phyloP scores from a whole-genome alignment of 208 protist genomes.

The Wallacemonas sp. region DNA sequence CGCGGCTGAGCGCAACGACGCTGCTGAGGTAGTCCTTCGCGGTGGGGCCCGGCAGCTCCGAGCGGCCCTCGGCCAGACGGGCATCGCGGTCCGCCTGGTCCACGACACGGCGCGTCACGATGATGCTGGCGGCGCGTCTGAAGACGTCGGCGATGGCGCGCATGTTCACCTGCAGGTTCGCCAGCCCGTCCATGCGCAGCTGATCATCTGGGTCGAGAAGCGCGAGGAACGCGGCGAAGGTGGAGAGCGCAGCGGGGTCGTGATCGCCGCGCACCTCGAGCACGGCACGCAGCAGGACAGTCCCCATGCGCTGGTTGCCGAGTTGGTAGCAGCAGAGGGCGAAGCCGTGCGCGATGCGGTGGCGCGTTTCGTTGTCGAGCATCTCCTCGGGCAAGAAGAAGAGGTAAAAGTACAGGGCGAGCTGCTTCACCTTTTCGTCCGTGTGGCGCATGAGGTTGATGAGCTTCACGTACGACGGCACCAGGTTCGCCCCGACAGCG shows the following conservation, averaged over 20 bases:
- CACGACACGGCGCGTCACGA: constrained; percentile 39
- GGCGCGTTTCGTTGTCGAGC: constrained; percentile 37
- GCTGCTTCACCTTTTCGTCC: constrained; percentile 44
- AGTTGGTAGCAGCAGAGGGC: constrained; percentile 57
- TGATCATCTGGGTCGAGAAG: constrained; percentile 29
- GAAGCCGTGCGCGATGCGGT: constrained; percentile 59
- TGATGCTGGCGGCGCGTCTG: constrained; percentile 38
- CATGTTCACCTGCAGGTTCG: constrained; percentile 30
- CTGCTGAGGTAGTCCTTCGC: constrained; percentile 31
- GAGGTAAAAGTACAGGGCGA: constrained; percentile 66
- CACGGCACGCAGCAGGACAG: constrained; percentile 51
- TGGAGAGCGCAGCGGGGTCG: constrained; percentile 33
- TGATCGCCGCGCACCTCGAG: constrained; percentile 43
- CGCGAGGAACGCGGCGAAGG: constrained; percentile 37
- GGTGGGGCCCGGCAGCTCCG: neutral
- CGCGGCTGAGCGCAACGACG: constrained; percentile 77
- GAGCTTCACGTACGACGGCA: constrained; percentile 53
- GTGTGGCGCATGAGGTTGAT: constrained; percentile 42
- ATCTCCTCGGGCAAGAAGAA: constrained; percentile 63
- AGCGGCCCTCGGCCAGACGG: neutral
- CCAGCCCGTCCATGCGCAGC: constrained; percentile 27
- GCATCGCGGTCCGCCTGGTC: constrained; percentile 23
- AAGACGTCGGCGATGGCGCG: constrained; percentile 37
- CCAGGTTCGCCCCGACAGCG: constrained; percentile 36
- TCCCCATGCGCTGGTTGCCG: constrained; percentile 54